Base-by-base conservation (phyloP, 768 basidiomycete genomes). In the Tylopilus vinaceipallidus region DNA sequence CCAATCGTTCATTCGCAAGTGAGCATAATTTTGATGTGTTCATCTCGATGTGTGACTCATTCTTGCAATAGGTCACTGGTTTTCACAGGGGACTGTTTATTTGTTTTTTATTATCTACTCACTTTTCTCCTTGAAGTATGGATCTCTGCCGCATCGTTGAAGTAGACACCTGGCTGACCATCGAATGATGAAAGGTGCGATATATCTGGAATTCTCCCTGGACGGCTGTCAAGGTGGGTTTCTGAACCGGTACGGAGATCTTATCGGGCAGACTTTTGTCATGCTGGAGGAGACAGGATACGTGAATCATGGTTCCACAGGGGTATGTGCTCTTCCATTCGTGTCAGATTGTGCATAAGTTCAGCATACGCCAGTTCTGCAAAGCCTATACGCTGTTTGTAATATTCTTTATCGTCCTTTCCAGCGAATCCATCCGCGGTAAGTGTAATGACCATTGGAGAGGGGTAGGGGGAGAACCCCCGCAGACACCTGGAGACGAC, bases 61-160 rank as follows among this genome's bases (percentile, higher is more conserved):
- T n/a, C n/a, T n/a, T n/a, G n/a, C n/a, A n/a, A n/a, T n/a, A n/a
- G n/a, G n/a, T n/a, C n/a, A n/a, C n/a, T n/a, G n/a, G n/a, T n/a
- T n/a, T n/a, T n/a, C n/a, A n/a, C n/a, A n/a, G n/a, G n/a, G n/a
- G n/a, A n/a, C n/a, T n/a, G n/a, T 16, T 32, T 67, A 3, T 59
- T 66, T 7, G 29, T 57, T 9, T 65, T 63, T 17, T 67, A 66
- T 33, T 58, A 64, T 45, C 14, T 67, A 36, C 41, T 66, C 1
- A 69, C 67, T n/a, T 5, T 66, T 34, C 24, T 45, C 10, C 52
- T 62, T 46, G 67, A 69, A 50, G 65, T 62, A 26, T 11, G 61
- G 55, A 7, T n/a, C 11, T 10, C 20, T n/a, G n/a, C n/a, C n/a
- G n/a, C n/a, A n/a, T n/a, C n/a, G n/a, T 4, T 14, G 12, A 17